Base-by-base conservation (phyloP, 768 basidiomycete genomes). In the Phylloporus arenicola region DNA sequence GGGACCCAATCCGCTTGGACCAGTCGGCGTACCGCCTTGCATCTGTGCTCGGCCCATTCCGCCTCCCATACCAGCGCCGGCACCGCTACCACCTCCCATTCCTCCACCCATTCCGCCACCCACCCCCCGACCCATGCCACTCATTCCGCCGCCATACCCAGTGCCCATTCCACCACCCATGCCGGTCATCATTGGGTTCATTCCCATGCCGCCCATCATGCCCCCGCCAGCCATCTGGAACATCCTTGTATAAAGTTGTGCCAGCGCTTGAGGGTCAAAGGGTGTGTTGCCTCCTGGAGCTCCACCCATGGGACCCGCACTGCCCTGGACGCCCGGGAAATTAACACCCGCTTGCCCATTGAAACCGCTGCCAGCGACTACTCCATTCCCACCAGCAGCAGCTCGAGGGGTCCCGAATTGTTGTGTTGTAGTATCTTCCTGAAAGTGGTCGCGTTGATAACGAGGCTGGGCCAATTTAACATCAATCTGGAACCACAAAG, bases 401-500 rank as follows among this genome's bases (percentile, higher is more conserved):
- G 31, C 34, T 34, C 52, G 62, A 6, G 60, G 48, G n/a, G n/a
- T 3, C 0, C 2, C 12, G 31, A 50, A 59, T 34, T 60, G 60
- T 12, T 57, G 62, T 33, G 61, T 64, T 16, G 60, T 53, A 33
- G 67, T 62, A 35, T 69, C 72, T 57, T 81, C 79, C 59, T 80
- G 79, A 49, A 75, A 72, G 62, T 78, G 76, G 66, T 89, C 83
- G 31, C 87, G 80, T 61, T 88, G 86, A 61, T 83, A 86, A 40
- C 92, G 81, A 3, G 94, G 93, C 65, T 96, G 93, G 1, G 95
- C 96, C 41, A 92, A 79, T 70, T 97, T 98, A 41, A 98, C 93
- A 64, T 98, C 96, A 59, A 99, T 94, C 95, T 97, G 52, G 7
- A 9, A 12, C 22, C 44, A 31, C 25, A 9, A 39, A 27, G 29